Evolutionary conservation across 331 rosid species (phyloP).

Genomic region (Pyracantha coccinea): DNA sequence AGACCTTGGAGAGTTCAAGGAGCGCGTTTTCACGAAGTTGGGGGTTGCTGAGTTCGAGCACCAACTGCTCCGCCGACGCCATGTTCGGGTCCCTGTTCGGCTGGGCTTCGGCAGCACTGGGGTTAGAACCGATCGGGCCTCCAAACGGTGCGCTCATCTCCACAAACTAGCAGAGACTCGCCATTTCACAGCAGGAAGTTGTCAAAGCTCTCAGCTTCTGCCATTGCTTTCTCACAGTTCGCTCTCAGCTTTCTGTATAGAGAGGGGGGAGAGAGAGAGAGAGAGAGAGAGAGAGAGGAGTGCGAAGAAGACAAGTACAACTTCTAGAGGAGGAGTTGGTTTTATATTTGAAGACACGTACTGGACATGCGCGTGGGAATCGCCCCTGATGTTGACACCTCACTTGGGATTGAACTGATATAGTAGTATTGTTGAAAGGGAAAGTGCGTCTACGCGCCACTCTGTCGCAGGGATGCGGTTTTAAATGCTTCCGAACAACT

Average conservation of each 20-base stretch:
- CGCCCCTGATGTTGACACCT: neutral
- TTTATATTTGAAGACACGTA: neutral
- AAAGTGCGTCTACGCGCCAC: neutral
- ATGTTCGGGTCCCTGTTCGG: slow-evolving; percentile 28
- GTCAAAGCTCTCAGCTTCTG: neutral
- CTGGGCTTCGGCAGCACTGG: slow-evolving; percentile 21
- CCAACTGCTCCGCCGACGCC: slow-evolving; percentile 48
- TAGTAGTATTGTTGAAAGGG: neutral
- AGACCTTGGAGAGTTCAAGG: slow-evolving; percentile 68
- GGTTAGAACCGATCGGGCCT: slow-evolving; percentile 16
- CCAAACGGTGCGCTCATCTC: slow-evolving; percentile 34
- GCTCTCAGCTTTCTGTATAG: neutral
- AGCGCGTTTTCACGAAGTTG: slow-evolving; percentile 67
- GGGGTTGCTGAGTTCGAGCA: slow-evolving; percentile 56
- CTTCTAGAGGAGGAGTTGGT: neutral
- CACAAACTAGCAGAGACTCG: slow-evolving; percentile 28
- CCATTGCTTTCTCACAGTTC: neutral
- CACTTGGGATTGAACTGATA: neutral
- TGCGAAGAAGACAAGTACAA: neutral
- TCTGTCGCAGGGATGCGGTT: neutral
- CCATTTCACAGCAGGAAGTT: slow-evolving; percentile 8
- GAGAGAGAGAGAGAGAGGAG: neutral
- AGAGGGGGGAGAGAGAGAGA: neutral
- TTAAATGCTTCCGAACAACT: too few species aligned
- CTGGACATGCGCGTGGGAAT: slow-evolving; percentile 4